Base-by-base conservation (phyloP, 352 stramenopile species). In the Aphanomyces euteiches region DNA sequence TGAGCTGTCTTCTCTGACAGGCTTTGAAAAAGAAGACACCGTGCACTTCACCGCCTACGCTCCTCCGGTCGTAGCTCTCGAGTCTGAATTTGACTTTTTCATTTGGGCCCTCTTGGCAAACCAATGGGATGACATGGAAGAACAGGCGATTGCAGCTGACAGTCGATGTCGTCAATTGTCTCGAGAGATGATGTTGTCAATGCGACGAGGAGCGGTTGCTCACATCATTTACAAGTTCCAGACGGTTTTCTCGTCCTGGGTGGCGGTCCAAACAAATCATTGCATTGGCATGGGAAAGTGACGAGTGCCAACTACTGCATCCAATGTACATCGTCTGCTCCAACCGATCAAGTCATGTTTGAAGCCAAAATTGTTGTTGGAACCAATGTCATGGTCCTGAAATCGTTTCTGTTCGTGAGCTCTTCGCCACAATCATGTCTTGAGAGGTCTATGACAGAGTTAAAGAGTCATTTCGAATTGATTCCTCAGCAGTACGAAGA, bases 31-130 rank as follows among this genome's bases (percentile, higher is more conserved):
- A 19, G n/a, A 58, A 34, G 85, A 92, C 69, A 85, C 85, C 7
- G 85, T 92, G 3, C 85, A 92, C 66, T 92, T 92, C 40, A 89
- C 79, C 66, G 80, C 85, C n/a, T 93, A 88, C 69, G 84, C 84
- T 1, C 84, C 85, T 8, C 79, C 84, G 1, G 81, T 77, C 36
- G 79, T 91, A 0, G 50, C 50, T 34, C n/a, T 34, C 8, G 7
- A 12, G 50, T 80, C 72, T n/a, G 77, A 81, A 19, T 91, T 93
- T 74, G 71, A 78, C 37, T 93, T 89, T 69, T 79, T 81, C 0
- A 76, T 93, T 3, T 93, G 83, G 83, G 83, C 83, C 6, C 91
- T 93, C 63, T 63, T 93, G 40, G 64, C 89, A 53, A 87, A 79
- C 48, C 85, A 93, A 69, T 79, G 79, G 5, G 69, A 71, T 1